These are phyloP conservation scores for Tolypocladium endophyticum DNA, from an alignment of 2,329 filamentous ascomycete genomes.

Conservation along the genomic window DNA sequence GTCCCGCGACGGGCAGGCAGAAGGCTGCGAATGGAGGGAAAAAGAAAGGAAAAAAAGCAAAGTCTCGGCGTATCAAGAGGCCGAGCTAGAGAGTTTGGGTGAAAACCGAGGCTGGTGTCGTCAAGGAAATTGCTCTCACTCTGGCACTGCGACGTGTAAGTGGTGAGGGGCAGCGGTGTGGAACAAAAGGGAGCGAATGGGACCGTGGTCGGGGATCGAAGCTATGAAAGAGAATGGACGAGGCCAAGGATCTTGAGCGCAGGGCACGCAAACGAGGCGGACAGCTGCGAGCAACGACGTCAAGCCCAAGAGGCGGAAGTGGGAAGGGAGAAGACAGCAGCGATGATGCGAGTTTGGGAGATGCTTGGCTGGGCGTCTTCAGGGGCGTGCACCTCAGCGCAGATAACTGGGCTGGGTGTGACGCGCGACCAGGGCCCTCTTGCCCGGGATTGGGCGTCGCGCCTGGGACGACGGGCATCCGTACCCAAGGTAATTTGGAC, in stretches of 20 bases:
- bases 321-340: neutral
- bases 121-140: neutral
- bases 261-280: neutral
- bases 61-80: neutral
- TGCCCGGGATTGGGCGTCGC: slow-evolving; percentile 3
- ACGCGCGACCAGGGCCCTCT: slow-evolving; percentile 1
- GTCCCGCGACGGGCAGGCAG: neutral
- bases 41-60: neutral
- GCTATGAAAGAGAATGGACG: neutral
- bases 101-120: neutral
- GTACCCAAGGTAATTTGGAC: slow-evolving; percentile 1
- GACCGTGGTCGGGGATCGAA: neutral
- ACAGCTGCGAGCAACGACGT: neutral
- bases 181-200: neutral
- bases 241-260: neutral
- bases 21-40: neutral
- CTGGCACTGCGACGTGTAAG: slow-evolving; percentile 1
- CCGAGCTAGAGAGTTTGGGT: neutral
- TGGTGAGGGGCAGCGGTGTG: neutral
- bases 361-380: neutral
- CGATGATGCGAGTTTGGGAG: neutral
- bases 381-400: neutral
- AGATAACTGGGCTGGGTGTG: neutral
- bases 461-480: slow-evolving; percentile 1
- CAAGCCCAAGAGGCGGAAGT: neutral